Evolutionary conservation across 495 filamentous ascomycete species (phyloP), one percentile per base, ranked within the genome.

Genomic region (Cryomyces minteri): DNA sequence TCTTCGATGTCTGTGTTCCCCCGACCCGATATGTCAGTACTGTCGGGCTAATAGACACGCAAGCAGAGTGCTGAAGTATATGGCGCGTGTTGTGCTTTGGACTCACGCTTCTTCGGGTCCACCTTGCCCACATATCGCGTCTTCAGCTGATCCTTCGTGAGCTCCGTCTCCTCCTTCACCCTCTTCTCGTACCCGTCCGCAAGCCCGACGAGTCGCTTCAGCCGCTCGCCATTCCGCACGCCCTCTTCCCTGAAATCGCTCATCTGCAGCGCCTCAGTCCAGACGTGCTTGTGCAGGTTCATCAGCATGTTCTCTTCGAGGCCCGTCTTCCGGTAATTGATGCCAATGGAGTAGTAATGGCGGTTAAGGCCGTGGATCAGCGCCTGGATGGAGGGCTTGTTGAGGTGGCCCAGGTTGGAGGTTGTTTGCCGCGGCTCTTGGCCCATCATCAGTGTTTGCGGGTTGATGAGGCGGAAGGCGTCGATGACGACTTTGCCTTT

Each of bases 401-500:
- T 95, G 48, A 98, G 74, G 62, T 98, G 90, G 38, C 90, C 90
- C 58, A 98, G 67, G 67, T 98, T 98, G 46, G 85, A 94, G 39
- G 90, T 98, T 47, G 85, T 96, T 63, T 98, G 90, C 31, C 90
- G 79, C n/a, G 90, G 90, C 60, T 98, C 90, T 57, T 96, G 88
- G 25, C 92, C 92, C 62, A 96, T 82, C 73, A 98, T 94, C 48
- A 96, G 73, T n/a, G 86, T 84, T 64, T 98, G 90, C 36, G 92
- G 92, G 68, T 94, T 94, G 67, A 98, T 98, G 44, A 95, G 78
- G 43, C 90, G 88, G 77, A 98, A 98, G 32, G 90, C 90, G 61
- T 98, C 90, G 52, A 98, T 98, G 50, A 98, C 90, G 55, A 98
- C 90, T 60, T 98, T 98, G 61, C 90, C 90, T 66, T 98, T 98